Base-by-base conservation (phyloP, 257 asterid species). In the Penstemon davidsonii region DNA sequence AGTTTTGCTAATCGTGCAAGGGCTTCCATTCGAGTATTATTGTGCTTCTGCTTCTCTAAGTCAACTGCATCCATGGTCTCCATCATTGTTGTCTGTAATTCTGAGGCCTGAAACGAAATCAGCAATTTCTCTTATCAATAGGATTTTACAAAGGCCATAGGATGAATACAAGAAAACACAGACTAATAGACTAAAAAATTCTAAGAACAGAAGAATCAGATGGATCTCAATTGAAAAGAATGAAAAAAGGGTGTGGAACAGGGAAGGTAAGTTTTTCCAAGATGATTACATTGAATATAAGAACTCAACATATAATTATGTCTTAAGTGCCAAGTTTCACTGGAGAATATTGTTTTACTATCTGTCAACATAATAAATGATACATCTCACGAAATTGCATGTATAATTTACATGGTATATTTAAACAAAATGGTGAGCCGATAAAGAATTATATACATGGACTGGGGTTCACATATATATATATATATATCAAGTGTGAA, bases 41-140 rank as follows among this genome's bases (percentile, higher is more conserved):
- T 94, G 78, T 94, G 99, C 65, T 94, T 91, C 80, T 83, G 95
- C 87, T 91, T 88, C 87, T 94, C 99, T 51, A 87, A 60, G 44
- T 94, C 99, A 78, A 83, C 99, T 66, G 99, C 97, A 71, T 91
- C 96, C 97, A 94, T 87, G 75, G 79, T 82, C 82, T 91, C 96
- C 94, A 94, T 88, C 96, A 86, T 91, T 53, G 95, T 84, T 47
- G 85, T 82, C 83, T 94, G 99, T 59, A 94, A 54, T 67, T 91
- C 90, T 46, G 96, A 88, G 68, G 99, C 99, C 96, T 94, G 84
- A 62, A 75, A 73, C 66, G 54, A 46, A 40, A 45, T 40, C 15
- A 74, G 69, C 39, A 62, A 66, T 43, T 64, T 50, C 62, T 19
- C 67, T 46, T 72, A 13, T 33, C 49, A 55, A 46, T 55, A 53